Percentiles rank a stretch among this genome's conserved stretches.
Evolutionary conservation across 1,284 basidiomycete genomes (phyloP).

Genomic region (Boletus albobrunnescens): DNA sequence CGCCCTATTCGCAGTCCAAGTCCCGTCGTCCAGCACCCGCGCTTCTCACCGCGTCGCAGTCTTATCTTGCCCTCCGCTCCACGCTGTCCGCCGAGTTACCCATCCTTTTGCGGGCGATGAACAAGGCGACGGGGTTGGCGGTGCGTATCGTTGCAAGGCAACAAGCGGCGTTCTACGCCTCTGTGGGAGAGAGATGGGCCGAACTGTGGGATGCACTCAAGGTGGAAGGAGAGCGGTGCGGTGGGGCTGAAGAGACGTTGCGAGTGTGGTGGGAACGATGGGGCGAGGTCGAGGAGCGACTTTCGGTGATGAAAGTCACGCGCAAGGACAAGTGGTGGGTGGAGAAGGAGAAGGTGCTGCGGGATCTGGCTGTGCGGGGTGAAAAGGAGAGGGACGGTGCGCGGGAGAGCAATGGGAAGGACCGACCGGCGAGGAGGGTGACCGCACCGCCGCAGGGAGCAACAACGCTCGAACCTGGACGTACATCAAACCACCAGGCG

Average conservation of each 20-base stretch:
- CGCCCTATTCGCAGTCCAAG: conserved; percentile 44
- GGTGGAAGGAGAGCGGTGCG: conserved; percentile 69
- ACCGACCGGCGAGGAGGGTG: conserved; percentile 13
- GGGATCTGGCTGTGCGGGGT: conserved; percentile 14
- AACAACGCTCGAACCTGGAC: conserved; percentile 28
- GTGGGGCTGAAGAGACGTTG: conserved; percentile 60
- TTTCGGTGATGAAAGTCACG: conserved; percentile 45
- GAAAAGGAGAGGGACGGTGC: no score
- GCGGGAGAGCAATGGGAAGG: conserved; percentile 15
- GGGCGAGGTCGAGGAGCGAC: conserved; percentile 53
- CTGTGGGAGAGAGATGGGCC: conserved; percentile 59
- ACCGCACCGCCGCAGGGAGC: no score
- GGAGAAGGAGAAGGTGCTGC: conserved; percentile 32
- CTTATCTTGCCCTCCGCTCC: conserved; percentile 68
- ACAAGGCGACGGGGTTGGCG: conserved; percentile 51
- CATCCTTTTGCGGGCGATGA: conserved; percentile 51
- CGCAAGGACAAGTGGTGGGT: conserved; percentile 31
- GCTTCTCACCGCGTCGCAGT: conserved; percentile 65
- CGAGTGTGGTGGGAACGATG: conserved; percentile 64
- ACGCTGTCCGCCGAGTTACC: conserved; percentile 70
- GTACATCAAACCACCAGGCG: conserved; percentile 5
- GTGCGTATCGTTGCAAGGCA: conserved; percentile 49
- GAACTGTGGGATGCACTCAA: conserved; percentile 76
- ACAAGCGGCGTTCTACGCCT: conserved; percentile 57
- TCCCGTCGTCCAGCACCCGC: conserved; percentile 60